These are phyloP conservation scores for Nothophoma quercina DNA, from an alignment of 2,329 filamentous ascomycete species.

Conservation along the genomic window DNA sequence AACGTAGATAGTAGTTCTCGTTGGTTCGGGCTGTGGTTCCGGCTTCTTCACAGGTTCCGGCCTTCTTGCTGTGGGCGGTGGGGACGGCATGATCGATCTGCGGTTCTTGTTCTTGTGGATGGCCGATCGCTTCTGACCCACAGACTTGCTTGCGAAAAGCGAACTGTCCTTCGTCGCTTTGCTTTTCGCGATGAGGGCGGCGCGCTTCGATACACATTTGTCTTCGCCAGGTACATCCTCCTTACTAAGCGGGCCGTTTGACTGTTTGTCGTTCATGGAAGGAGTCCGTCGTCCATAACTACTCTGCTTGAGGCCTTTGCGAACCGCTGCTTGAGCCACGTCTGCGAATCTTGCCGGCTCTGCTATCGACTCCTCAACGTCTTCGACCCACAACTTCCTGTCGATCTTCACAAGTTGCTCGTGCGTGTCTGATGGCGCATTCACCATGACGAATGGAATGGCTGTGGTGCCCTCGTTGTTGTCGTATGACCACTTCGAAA, in stretches of 20 bases:
- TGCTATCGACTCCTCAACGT: not conserved
- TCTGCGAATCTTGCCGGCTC: too few species aligned
- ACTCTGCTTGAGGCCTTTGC: not conserved
- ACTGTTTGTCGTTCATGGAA: not conserved
- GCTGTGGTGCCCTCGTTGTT: slow-evolving; percentile 5
- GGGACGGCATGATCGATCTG: slow-evolving; percentile 10
- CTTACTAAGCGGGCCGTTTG: too few species aligned
- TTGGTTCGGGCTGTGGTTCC: not conserved
- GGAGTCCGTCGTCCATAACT: not conserved
- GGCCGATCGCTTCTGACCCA: slow-evolving; percentile 10
- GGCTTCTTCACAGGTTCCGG: not conserved
- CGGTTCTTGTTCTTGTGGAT: slow-evolving; percentile 13
- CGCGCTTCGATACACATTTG: slow-evolving; percentile 6
- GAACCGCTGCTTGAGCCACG: too few species aligned
- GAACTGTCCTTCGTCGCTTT: not conserved
- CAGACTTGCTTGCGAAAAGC: slow-evolving; percentile 9
- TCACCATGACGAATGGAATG: slow-evolving; percentile 8
- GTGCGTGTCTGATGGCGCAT: slow-evolving; percentile 9
- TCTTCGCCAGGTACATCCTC: not conserved
- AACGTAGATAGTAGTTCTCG: not conserved
- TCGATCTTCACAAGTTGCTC: slow-evolving; percentile 1
- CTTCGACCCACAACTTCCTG: slow-evolving; percentile 1
- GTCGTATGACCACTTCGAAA: slow-evolving; percentile 15
- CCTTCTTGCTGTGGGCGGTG: slow-evolving; percentile 1
- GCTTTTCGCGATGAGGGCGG: slow-evolving; percentile 9